These are phyloP conservation scores for Phytophthora rubi DNA, from an alignment of 352 stramenopile genomes.

Conservation along the genomic window DNA sequence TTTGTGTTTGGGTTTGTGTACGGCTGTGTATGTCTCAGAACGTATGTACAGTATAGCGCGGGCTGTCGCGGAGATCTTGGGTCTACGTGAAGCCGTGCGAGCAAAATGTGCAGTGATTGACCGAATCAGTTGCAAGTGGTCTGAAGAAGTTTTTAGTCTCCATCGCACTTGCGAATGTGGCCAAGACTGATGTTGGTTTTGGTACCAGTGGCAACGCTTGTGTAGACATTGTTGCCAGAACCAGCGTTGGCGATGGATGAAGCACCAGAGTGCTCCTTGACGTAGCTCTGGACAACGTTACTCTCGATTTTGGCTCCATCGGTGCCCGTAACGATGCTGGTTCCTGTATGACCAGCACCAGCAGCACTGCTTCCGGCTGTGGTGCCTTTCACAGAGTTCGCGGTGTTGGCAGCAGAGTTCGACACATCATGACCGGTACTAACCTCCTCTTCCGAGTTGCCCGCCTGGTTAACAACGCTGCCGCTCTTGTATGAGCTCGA, in stretches of 20 bases:
- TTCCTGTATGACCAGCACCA: not conserved
- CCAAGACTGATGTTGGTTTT: not conserved
- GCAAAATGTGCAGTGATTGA: not conserved
- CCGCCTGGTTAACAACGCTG: not conserved
- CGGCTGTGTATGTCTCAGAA: not conserved
- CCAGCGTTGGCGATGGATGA: not conserved
- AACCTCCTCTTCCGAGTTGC: not conserved
- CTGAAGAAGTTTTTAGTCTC: not conserved
- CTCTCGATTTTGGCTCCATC: no score
- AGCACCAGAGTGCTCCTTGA: not conserved
- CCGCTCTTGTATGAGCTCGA: not conserved
- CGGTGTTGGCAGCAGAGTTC: not conserved
- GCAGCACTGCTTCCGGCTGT: not conserved
- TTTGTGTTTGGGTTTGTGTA: slow-evolving; percentile 2
- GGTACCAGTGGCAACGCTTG: not conserved
- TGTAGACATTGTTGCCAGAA: not conserved
- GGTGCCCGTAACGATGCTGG: not conserved
- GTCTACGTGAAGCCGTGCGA: not conserved
- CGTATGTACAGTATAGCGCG: not conserved
- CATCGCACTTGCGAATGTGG: slow-evolving; percentile 5
- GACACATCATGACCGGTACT: not conserved
- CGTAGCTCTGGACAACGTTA: not conserved
- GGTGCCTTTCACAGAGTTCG: not conserved
- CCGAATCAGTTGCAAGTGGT: not conserved
- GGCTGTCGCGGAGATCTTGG: not conserved